Evolutionary conservation across 1,284 basidiomycete species (phyloP).

Genomic region (Naganishia liquefaciens): DNA sequence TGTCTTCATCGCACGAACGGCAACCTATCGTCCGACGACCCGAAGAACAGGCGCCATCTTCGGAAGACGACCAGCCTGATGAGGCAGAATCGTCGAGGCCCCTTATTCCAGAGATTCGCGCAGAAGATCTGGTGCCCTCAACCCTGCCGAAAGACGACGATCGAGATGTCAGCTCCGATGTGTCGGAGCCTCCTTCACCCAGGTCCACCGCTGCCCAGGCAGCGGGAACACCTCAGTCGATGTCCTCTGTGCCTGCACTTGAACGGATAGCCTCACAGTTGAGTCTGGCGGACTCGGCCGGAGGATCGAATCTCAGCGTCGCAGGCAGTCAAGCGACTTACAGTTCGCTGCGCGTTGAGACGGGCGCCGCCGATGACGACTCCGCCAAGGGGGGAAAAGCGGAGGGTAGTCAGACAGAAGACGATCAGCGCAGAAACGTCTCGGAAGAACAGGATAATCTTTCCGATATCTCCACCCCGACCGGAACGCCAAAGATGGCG

Average conservation of each 20-base stretch:
- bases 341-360: slow-evolving; percentile 21
- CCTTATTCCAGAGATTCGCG: slow-evolving; percentile 11
- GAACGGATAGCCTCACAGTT: slow-evolving; percentile 4
- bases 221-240: slow-evolving; percentile 1
- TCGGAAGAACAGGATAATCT: slow-evolving; percentile 23
- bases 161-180: slow-evolving; percentile 4
- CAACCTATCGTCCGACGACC: not conserved
- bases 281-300: slow-evolving; percentile 1
- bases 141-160: slow-evolving; percentile 13
- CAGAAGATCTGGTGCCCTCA: slow-evolving; percentile 16
- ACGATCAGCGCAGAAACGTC: not conserved
- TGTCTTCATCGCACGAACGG: not conserved
- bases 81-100: not conserved
- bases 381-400: not conserved
- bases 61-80: not conserved
- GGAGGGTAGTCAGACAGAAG: not conserved
- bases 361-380: slow-evolving; percentile 13
- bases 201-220: slow-evolving; percentile 12
- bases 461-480: slow-evolving; percentile 23
- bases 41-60: not conserved
- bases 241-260: slow-evolving; percentile 3
- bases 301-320: not conserved
- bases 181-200: slow-evolving; percentile 4
- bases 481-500: slow-evolving; percentile 20
- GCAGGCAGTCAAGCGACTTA: not conserved